Evolutionary conservation across 78 protist species (phyloP).

Genomic region (Dictyostelium purpureum): DNA sequence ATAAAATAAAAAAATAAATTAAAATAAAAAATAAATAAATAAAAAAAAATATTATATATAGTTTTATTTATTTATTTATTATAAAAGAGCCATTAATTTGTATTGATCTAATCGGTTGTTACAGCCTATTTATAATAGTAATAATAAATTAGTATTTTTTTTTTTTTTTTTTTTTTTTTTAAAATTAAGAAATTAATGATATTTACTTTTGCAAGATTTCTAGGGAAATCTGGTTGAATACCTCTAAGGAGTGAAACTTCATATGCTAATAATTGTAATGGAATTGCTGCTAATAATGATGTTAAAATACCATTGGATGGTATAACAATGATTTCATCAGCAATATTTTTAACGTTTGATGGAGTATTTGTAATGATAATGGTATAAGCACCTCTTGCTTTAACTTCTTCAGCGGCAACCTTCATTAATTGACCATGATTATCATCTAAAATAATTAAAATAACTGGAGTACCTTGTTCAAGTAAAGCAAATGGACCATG

Average conservation of each 20-base stretch:
- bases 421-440: constrained; percentile 51
- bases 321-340: constrained; percentile 54
- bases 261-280: constrained; percentile 96
- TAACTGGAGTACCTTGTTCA: constrained; percentile 89
- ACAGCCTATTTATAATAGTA: too few relatives aligned
- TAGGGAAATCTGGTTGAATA: constrained; percentile 95
- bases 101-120: too few relatives aligned
- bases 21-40: too few relatives aligned
- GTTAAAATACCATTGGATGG: constrained; percentile 83
- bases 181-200: too few relatives aligned
- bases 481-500: constrained; percentile 99
- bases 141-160: too few relatives aligned
- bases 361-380: constrained; percentile 68
- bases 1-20: too few relatives aligned
- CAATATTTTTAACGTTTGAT: constrained; percentile 42
- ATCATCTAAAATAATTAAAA: constrained; percentile 84
- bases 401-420: constrained; percentile 79
- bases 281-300: constrained; percentile 85
- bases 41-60: too few relatives aligned
- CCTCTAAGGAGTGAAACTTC: constrained; percentile 86
- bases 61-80: too few relatives aligned
- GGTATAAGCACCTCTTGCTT: constrained; percentile 80
- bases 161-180: too few relatives aligned
- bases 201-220: constrained; percentile 99
- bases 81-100: too few relatives aligned